phyloP scores from a whole-genome alignment of 495 filamentous ascomycete genomes.

The Aspergillus homomorphus region DNA sequence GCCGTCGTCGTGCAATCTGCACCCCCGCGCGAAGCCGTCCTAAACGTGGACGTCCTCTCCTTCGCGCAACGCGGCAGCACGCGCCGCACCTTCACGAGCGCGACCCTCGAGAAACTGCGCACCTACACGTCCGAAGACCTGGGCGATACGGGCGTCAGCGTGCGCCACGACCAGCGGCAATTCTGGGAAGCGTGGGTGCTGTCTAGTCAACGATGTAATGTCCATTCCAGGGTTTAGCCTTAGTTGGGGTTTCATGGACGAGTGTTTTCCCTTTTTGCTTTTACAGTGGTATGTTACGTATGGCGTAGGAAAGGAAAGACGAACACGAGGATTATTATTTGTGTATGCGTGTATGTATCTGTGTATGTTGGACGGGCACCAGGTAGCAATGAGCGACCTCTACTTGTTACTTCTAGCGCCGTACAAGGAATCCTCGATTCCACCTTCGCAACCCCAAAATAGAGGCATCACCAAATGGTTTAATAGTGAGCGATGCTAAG shows the following conservation, averaged over 20 bases:
- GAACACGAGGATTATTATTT: no score
- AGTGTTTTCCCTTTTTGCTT: neutral
- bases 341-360: no score
- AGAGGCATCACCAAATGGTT: no score
- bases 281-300: neutral
- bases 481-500: no score
- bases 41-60: conserved; percentile 13
- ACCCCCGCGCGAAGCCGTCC: conserved; percentile 5
- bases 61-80: conserved; percentile 15
- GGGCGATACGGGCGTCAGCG: conserved; percentile 54
- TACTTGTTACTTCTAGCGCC: no score
- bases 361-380: no score
- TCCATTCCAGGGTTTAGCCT: neutral
- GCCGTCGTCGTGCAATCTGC: conserved; percentile 15
- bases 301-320: neutral
- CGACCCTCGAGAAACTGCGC: conserved; percentile 23
- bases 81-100: conserved; percentile 23
- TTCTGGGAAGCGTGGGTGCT: conserved; percentile 68
- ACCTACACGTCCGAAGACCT: conserved; percentile 45
- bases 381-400: no score
- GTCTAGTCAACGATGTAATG: conserved; percentile 16
- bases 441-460: no score
- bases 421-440: no score
- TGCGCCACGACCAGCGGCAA: conserved; percentile 51
- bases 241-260: no score